Percentiles rank a stretch among this genome's conserved stretches.
Evolutionary conservation across 2,329 filamentous ascomycete genomes (phyloP).

Genomic region (Berkeleyomyces basicola): DNA sequence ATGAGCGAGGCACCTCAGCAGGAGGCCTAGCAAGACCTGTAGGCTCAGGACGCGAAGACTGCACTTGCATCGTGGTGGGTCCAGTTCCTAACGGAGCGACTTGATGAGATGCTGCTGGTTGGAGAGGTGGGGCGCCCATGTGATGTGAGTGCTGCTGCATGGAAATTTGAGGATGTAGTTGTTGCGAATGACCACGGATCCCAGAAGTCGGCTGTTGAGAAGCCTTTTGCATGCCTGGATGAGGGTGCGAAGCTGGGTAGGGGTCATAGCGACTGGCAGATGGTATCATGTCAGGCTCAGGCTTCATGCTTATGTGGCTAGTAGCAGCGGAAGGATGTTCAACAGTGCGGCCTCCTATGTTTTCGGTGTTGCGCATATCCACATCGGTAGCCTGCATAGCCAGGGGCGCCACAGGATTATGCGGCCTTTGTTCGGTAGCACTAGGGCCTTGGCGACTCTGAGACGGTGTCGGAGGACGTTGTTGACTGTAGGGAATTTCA

Average conservation of each 20-base stretch:
- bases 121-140: background rate
- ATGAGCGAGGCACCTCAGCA: background rate
- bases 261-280: background rate
- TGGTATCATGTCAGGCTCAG: slow-evolving; percentile 2
- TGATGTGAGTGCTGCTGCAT: slow-evolving; percentile 5
- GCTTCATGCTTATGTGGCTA: slow-evolving; percentile 9
- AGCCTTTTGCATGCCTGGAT: background rate
- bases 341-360: background rate
- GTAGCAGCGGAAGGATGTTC: slow-evolving; percentile 2
- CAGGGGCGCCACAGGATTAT: background rate
- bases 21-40: background rate
- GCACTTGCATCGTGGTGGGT: background rate
- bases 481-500: slow-evolving; percentile 14
- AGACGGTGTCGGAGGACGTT: slow-evolving; percentile 4
- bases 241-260: background rate
- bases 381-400: slow-evolving; percentile 5
- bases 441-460: background rate
- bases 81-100: background rate
- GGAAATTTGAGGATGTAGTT: slow-evolving; percentile 1
- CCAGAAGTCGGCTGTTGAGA: background rate
- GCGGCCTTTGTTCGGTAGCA: background rate
- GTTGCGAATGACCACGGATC: background rate
- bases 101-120: background rate
- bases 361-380: slow-evolving; percentile 2
- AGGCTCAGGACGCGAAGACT: background rate